phyloP scores from a whole-genome alignment of 345 rosid genomes.

The Capsella bursapastoris region DNA sequence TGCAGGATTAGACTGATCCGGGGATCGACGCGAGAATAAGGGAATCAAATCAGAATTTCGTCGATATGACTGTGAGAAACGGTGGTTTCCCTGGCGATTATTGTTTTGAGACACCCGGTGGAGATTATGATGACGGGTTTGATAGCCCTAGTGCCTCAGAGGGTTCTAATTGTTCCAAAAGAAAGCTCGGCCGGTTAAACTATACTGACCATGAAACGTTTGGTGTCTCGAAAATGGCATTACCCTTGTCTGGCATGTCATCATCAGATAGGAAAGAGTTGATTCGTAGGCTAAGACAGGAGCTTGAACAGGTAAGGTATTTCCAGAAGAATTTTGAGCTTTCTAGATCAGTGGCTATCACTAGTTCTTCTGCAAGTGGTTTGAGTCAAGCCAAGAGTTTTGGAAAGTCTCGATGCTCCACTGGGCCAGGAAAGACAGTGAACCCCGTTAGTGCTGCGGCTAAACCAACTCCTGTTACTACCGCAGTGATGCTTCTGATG shows the following conservation, averaged over 20 bases:
- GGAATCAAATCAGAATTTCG: neutral
- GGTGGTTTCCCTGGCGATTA: slow-evolving; percentile 30
- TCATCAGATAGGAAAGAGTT: slow-evolving; percentile 63
- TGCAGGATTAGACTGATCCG: slow-evolving; percentile 2
- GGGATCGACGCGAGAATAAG: neutral
- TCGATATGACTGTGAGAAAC: slow-evolving; percentile 38
- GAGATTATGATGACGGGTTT: slow-evolving; percentile 52
- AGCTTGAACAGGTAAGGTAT: slow-evolving; percentile 63
- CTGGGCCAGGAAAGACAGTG: slow-evolving; percentile 59
- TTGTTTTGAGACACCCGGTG: slow-evolving; percentile 30
- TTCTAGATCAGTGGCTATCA: slow-evolving; percentile 45
- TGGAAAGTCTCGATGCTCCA: slow-evolving; percentile 56
- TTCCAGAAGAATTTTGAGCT: slow-evolving; percentile 56
- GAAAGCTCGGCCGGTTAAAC: slow-evolving; percentile 61
- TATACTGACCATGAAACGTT: slow-evolving; percentile 41
- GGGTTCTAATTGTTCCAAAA: slow-evolving; percentile 62
- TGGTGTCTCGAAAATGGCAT: slow-evolving; percentile 58
- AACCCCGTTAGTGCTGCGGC: slow-evolving; percentile 19
- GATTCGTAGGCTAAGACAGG: slow-evolving; percentile 56
- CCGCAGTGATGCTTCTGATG: slow-evolving; percentile 52
- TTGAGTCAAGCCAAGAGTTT: slow-evolving; percentile 44
- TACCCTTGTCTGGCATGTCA: slow-evolving; percentile 64
- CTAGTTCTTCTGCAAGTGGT: slow-evolving; percentile 57
- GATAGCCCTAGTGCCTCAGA: slow-evolving; percentile 72
- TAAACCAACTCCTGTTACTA: slow-evolving; percentile 43